These are phyloP conservation scores for Talaromyces borbonicus DNA, from an alignment of 495 filamentous ascomycete genomes.

Conservation along the genomic window DNA sequence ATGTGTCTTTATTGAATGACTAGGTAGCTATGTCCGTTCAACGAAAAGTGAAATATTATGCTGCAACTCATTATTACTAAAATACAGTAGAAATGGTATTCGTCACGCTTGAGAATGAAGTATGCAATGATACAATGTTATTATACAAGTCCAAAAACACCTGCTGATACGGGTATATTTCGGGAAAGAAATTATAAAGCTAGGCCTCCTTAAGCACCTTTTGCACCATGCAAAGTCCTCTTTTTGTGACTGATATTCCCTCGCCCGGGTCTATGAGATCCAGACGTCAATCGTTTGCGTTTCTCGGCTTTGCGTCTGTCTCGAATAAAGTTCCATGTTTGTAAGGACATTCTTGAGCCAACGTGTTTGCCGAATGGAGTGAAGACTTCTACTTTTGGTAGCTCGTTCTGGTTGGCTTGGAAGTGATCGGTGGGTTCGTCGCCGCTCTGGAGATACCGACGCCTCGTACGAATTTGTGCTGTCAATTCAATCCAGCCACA, in stretches of 20 bases:
- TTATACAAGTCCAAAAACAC: too few species aligned
- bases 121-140: too few species aligned
- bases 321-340: conserved; percentile 48
- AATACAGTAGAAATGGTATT: too few species aligned
- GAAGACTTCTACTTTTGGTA: conserved; percentile 74
- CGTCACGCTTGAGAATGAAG: too few species aligned
- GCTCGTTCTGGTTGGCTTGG: conserved; percentile 11
- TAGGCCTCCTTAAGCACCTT: conserved; percentile 5
- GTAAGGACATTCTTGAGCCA: conserved; percentile 57
- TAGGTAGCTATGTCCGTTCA: too few species aligned
- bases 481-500: conserved; percentile 89
- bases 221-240: conserved; percentile 9
- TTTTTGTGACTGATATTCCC: conserved; percentile 19
- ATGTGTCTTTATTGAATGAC: too few species aligned
- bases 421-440: too few species aligned
- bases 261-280: conserved; percentile 11
- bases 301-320: conserved; percentile 26
- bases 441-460: too few species aligned
- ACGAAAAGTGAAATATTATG: too few species aligned
- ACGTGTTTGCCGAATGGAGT: conserved; percentile 74
- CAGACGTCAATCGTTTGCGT: conserved; percentile 15
- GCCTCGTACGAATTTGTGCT: conserved; percentile 60
- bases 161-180: too few species aligned
- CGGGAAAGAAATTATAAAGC: too few species aligned
- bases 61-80: too few species aligned